phyloP scores from a whole-genome alignment of 179 eudicot species.

The Gypsophila paniculata region DNA sequence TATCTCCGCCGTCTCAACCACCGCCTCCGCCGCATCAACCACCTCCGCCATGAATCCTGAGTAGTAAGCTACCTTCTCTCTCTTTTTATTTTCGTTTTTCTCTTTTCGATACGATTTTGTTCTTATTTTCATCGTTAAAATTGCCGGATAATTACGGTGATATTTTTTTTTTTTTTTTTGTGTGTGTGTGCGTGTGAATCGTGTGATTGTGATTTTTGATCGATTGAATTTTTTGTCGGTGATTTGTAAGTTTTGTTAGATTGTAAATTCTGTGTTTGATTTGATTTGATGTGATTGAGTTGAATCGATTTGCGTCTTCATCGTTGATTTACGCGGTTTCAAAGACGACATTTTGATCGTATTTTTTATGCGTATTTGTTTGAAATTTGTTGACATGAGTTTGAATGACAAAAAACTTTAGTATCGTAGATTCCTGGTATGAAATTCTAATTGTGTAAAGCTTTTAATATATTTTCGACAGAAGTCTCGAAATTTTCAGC shows the following conservation, averaged over 20 bases:
- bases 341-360: too few relatives aligned
- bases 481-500: too few relatives aligned
- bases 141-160: background rate
- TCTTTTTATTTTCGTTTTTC: background rate
- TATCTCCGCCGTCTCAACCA: slow-evolving; percentile 21
- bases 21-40: slow-evolving; percentile 3
- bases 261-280: background rate
- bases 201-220: background rate
- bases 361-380: too few relatives aligned
- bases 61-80: slow-evolving; percentile 24
- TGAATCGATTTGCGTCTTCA: too few relatives aligned
- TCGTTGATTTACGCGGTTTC: too few relatives aligned
- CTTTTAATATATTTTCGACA: too few relatives aligned
- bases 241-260: slow-evolving; percentile 10
- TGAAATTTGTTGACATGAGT: too few relatives aligned
- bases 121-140: background rate
- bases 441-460: too few relatives aligned
- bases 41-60: slow-evolving; percentile 34
- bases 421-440: too few relatives aligned
- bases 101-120: background rate
- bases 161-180: background rate
- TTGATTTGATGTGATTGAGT: slow-evolving; percentile 1
- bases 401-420: too few relatives aligned
- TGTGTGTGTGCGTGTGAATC: too few relatives aligned
- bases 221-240: slow-evolving; percentile 11